Base-by-base conservation (phyloP, 305 asterid genomes). In the Petunia hybrid region DNA sequence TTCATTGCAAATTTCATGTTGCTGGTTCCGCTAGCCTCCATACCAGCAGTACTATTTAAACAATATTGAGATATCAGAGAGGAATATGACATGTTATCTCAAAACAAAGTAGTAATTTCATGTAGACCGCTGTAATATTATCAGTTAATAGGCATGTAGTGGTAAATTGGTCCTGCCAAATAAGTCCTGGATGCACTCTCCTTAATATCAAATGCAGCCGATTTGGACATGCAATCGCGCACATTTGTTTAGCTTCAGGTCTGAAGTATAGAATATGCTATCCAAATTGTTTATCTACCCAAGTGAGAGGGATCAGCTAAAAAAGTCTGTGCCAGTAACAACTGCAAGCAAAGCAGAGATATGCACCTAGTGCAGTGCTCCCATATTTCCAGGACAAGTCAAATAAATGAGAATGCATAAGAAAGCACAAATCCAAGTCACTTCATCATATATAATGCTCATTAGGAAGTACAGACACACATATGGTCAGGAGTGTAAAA, bases 21-120 rank as follows among this genome's bases (percentile, higher is more conserved):
- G 92, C 95, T 90, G 77, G 95, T 91, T 69, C 95, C 95, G 80
- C 94, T 90, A 9, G 95, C 95, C 85, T 91, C 95, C 94, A 90
- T 90, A 82, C 95, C 95, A 76, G 95, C 92, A 84, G 92, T 91
- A 73, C 92, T 90, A 46, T 55, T 45, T 51, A 51, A 42, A 9
- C 40, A 78, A 51, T 73, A 73, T 61, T 71, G 55, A 79, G 43
- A 84, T 76, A 76, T 61, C 66, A 59, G 45, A 74, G 48, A 66
- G 67, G 14, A 39, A 80, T 56, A 77, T 45, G 84, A 53, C 64
- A 53, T 7, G 13, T 41, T 41, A 66, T 35, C 51, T 66, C 51
- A 40, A 40, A 2, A 40, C 6, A 66, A 65, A 66, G 38, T 64
- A 10, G 8, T 38, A 8, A 64, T 22, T 5, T 64, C 45, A 38